Base-by-base conservation (phyloP, 495 filamentous ascomycete genomes). In the Jackrogersella multiformis region DNA sequence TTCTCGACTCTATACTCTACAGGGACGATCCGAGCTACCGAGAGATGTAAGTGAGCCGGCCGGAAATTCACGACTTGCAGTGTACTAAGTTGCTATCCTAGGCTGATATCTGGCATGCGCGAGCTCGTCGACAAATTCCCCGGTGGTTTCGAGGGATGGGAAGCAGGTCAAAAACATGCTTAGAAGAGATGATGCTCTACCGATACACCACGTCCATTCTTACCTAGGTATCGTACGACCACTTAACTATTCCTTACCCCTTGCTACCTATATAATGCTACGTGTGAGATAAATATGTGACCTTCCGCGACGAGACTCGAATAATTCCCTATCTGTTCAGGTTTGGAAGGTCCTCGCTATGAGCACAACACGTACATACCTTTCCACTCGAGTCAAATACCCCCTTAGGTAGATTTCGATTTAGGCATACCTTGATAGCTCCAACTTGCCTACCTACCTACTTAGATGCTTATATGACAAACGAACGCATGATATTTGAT, bases 1-100 rank as follows among this genome's bases (percentile, higher is more conserved):
- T 65, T 24, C 66, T 69, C 30, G 66, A 69, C 51, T 69, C 66
- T 5, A 69, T 69, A 26, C 12, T 69, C 18, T 69, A 69, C 42
- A 65, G 65, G 44, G 56, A 69, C 35, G 66, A 69, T 9, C 56
- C 44, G 9, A 57, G 49, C 12, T 69, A 69, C 18, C 66, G 66
- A 46, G 21, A 52, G 5, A 65, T 65, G 66, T 69, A 61, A 61
- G 56, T 46, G 12, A 24, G 7, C 24, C 45, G 13, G 24, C 16
- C 34, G 13, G 15, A 44, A 41, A 3, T 23, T 32, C n/a, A 20
- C 9, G 1, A 16, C 54, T 18, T n/a, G 21, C 13, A 18, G 15
- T 18, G 2, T 46, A 44, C 23, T 68, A 42, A 68, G 4, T 7
- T 28, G 2, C 13, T 3, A 26, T 45, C 9, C 15, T 42, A 69